A percentile compares a stretch with the other conserved stretches of the same genome.
Conservation (phyloP, 2,329 filamentous ascomycete genomes). For the Talaromyces sp. region DNA sequence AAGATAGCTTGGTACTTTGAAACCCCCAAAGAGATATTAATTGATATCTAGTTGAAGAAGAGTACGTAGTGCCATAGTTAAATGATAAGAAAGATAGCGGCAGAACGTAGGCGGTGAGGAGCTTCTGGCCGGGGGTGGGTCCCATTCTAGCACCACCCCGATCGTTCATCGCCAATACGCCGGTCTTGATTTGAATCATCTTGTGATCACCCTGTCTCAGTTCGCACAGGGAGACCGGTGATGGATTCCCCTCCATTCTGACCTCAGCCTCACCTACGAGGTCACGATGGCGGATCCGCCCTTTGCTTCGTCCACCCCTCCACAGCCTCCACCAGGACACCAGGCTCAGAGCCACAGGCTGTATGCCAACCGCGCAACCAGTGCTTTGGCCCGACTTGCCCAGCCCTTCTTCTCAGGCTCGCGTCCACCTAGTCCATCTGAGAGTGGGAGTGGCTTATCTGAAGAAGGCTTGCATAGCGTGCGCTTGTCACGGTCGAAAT, state of each 20-base stretch:
- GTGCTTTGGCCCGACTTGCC: conserved; percentile 48
- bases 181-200: neutral
- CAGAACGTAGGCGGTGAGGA: neutral
- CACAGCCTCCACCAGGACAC: conserved; percentile 8
- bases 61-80: too few relatives aligned
- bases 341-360: conserved; percentile 20
- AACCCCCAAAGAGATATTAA: neutral
- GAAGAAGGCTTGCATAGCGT: conserved; percentile 19
- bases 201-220: neutral
- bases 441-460: conserved; percentile 13
- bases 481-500: conserved; percentile 33
- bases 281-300: conserved; percentile 27
- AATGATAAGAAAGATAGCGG: neutral
- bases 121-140: neutral
- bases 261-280: conserved; percentile 13
- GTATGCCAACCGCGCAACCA: conserved; percentile 43
- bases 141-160: neutral
- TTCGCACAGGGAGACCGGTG: conserved; percentile 1
- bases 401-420: conserved; percentile 53
- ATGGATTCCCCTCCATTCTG: neutral
- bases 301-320: conserved; percentile 21
- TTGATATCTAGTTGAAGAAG: neutral
- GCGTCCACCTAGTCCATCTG: conserved; percentile 50
- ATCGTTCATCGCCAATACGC: neutral
- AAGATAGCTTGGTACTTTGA: neutral